These are phyloP conservation scores for Phytophthora cactorum DNA, from an alignment of 352 stramenopile genomes.

Conservation along the genomic window DNA sequence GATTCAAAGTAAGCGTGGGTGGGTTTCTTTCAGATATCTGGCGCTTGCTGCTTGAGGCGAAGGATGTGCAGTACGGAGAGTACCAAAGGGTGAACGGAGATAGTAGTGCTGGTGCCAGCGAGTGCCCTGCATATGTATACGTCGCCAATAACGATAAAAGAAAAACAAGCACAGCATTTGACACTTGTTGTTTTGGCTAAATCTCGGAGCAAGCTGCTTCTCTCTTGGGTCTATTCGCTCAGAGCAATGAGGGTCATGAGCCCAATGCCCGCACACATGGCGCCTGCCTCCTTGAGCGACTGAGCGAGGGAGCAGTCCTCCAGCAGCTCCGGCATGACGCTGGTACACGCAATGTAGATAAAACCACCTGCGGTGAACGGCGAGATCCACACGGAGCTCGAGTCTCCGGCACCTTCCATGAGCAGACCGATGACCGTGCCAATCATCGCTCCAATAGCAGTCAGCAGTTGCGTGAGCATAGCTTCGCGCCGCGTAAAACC, in stretches of 20 bases:
- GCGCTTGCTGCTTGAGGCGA: not conserved
- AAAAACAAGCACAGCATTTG: slow-evolving; percentile 34
- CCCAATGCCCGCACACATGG: slow-evolving; percentile 73
- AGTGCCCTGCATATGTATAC: slow-evolving; percentile 31
- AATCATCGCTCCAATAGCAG: slow-evolving; percentile 91
- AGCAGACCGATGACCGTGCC: slow-evolving; percentile 87
- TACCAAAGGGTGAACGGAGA: not conserved
- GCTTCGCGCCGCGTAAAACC: slow-evolving; percentile 90
- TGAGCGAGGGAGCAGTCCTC: slow-evolving; percentile 81
- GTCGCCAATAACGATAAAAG: slow-evolving; percentile 23
- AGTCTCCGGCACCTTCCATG: slow-evolving; percentile 72
- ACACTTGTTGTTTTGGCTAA: slow-evolving; percentile 18
- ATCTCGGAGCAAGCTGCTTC: not conserved
- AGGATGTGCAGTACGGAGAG: slow-evolving; percentile 2
- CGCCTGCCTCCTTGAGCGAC: slow-evolving; percentile 69
- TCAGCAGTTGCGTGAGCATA: slow-evolving; percentile 92
- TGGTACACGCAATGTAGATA: slow-evolving; percentile 92
- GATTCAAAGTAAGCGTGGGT: slow-evolving; percentile 11
- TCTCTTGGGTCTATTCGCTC: slow-evolving; percentile 49
- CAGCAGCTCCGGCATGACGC: slow-evolving; percentile 92
- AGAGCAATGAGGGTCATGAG: slow-evolving; percentile 86
- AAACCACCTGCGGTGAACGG: slow-evolving; percentile 91
- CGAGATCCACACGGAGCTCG: slow-evolving; percentile 81
- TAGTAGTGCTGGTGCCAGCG: slow-evolving; percentile 1
- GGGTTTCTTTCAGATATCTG: not conserved